Percentiles rank a stretch among this genome's conserved stretches.
Evolutionary conservation across 2,329 filamentous ascomycete species (phyloP).

Genomic region (Xylariaceae sp.): DNA sequence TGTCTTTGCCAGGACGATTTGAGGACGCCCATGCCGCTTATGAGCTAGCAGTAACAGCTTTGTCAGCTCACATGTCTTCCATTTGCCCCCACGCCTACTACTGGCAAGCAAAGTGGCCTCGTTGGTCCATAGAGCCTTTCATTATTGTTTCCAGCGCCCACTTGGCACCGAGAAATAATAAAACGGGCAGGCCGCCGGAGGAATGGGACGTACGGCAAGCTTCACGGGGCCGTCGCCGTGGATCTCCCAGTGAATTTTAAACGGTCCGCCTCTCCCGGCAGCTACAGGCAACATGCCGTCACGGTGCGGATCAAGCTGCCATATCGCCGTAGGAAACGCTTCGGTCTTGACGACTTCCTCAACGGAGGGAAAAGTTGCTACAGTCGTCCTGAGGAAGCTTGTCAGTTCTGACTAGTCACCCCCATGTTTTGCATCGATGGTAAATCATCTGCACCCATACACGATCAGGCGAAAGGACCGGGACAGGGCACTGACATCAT

Average conservation of each 20-base stretch:
- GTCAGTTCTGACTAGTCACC: too few species aligned
- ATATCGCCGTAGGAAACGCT: conserved; percentile 69
- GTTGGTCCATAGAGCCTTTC: too few species aligned
- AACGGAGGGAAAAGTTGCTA: conserved; percentile 32
- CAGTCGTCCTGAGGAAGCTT: conserved; percentile 8
- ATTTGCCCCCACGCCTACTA: background rate
- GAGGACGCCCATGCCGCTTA: conserved; percentile 79
- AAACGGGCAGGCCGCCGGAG: too few species aligned
- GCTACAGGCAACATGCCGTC: conserved; percentile 69
- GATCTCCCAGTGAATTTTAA: conserved; percentile 79
- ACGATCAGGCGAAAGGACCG: too few species aligned
- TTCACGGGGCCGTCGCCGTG: conserved; percentile 77
- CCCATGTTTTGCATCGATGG: too few species aligned
- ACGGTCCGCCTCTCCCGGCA: conserved; percentile 72
- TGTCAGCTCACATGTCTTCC: conserved; percentile 2
- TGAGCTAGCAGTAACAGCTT: conserved; percentile 58
- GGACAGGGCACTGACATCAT: too few species aligned
- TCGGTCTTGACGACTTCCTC: conserved; percentile 56
- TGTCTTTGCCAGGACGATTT: conserved; percentile 80
- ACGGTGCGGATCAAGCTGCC: conserved; percentile 70
- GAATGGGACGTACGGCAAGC: conserved; percentile 67
- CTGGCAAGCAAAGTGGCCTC: background rate
- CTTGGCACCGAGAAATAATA: too few species aligned
- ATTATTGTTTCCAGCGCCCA: too few species aligned
- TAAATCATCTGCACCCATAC: too few species aligned